Evolutionary conservation across 1,139 yeast species (phyloP).

Genomic region (Nakaseomyces glabratus): DNA sequence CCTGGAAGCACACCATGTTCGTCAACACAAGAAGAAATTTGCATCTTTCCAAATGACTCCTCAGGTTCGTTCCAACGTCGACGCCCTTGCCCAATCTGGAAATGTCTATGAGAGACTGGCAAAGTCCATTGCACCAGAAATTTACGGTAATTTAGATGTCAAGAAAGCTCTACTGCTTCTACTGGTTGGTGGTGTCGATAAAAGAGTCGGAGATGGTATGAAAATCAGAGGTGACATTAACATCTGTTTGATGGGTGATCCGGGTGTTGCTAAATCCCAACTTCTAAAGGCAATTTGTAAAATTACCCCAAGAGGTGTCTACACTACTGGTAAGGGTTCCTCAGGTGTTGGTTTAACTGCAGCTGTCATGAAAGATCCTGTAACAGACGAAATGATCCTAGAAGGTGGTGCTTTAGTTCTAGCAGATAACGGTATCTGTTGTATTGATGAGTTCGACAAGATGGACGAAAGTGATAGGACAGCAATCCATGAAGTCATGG

Average conservation of each 20-base stretch:
- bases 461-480: conserved; percentile 98
- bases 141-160: conserved; percentile 87
- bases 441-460: conserved; percentile 98
- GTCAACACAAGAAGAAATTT: conserved; percentile 84
- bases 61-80: conserved; percentile 48
- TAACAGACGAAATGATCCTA: conserved; percentile 94
- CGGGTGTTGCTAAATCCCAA: conserved; percentile 99
- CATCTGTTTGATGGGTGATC: conserved; percentile 97
- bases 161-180: conserved; percentile 80
- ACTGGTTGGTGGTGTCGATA: conserved; percentile 92
- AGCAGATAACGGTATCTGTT: conserved; percentile 97
- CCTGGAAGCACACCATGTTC: conserved; percentile 76
- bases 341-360: conserved; percentile 99
- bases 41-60: conserved; percentile 54
- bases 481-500: conserved; percentile 99
- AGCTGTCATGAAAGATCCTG: conserved; percentile 98
- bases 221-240: conserved; percentile 96
- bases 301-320: conserved; percentile 94
- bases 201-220: conserved; percentile 93
- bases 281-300: conserved; percentile 82
- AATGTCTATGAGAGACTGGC: conserved; percentile 75
- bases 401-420: conserved; percentile 98
- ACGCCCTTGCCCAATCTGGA: conserved; percentile 47
- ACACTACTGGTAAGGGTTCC: conserved; percentile 98
- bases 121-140: conserved; percentile 92